phyloP scores from a whole-genome alignment of 345 rosid genomes.

The Eucalyptus cloeziana region DNA sequence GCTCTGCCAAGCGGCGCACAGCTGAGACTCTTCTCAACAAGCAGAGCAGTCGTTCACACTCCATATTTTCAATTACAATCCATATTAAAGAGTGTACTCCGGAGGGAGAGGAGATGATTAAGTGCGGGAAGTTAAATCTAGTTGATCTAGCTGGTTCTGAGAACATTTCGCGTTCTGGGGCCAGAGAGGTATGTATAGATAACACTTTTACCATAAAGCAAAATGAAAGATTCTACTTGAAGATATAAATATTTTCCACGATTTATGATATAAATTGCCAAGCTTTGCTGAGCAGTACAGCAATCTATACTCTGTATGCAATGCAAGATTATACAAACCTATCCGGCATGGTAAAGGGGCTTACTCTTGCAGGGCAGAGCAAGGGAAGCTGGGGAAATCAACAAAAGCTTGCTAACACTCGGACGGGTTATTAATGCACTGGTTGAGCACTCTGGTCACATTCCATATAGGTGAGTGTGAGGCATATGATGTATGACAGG shows the following conservation, averaged over 20 bases:
- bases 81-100: conserved; percentile 95
- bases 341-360: not conserved
- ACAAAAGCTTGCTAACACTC: conserved; percentile 96
- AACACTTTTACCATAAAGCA: not conserved
- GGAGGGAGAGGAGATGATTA: conserved; percentile 99
- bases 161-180: conserved; percentile 98
- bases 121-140: conserved; percentile 95
- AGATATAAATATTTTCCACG: not conserved
- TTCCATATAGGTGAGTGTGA: conserved; percentile 68
- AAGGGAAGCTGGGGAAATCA: conserved; percentile 99
- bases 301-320: not conserved
- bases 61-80: conserved; percentile 91
- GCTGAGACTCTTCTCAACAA: conserved; percentile 99
- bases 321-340: not conserved
- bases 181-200: conserved; percentile 60
- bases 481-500: not conserved
- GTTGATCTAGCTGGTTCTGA: conserved; percentile 99
- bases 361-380: conserved; percentile 83
- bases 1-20: conserved; percentile 94
- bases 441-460: conserved; percentile 97
- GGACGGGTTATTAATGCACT: conserved; percentile 96
- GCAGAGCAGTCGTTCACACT: conserved; percentile 99
- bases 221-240: not conserved
- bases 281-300: not conserved
- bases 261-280: not conserved